These are phyloP conservation scores for Allantophomopsis cytisporea DNA, from an alignment of 2,329 filamentous ascomycete species.

Conservation along the genomic window DNA sequence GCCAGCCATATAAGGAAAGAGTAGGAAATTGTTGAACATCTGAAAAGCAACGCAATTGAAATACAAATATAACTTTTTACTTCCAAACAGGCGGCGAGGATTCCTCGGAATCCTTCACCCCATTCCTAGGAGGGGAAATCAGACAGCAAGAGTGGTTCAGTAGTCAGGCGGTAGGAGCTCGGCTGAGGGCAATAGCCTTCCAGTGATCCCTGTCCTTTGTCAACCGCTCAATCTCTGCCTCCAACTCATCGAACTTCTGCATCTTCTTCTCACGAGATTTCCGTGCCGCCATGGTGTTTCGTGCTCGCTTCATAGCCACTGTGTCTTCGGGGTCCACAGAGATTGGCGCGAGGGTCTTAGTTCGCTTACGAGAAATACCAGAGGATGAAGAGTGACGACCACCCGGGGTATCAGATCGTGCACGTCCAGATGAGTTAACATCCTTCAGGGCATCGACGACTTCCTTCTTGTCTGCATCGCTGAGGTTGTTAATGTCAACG, in stretches of 20 bases:
- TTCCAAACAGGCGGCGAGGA: not conserved
- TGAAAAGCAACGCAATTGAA: not conserved
- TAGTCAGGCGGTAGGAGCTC: not conserved
- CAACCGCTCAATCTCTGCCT: conserved; percentile 58
- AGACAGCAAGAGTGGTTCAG: too few species aligned
- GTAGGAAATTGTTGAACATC: not conserved
- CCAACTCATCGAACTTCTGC: conserved; percentile 59
- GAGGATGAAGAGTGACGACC: conserved; percentile 48
- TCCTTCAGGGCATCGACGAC: conserved; percentile 25
- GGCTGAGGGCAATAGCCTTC: conserved; percentile 28
- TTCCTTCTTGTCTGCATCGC: conserved; percentile 32
- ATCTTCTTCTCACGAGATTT: conserved; percentile 86
- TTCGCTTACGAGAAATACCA: conserved; percentile 63
- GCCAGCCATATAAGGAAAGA: not conserved
- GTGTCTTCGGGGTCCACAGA: conserved; percentile 61
- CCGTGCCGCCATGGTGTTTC: conserved; percentile 85
- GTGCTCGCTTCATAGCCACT: conserved; percentile 80
- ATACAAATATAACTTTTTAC: not conserved
- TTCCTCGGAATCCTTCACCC: not conserved
- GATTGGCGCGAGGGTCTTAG: conserved; percentile 72
- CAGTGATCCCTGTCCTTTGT: conserved; percentile 52
- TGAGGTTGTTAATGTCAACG: conserved; percentile 11
- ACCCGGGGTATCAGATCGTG: conserved; percentile 28
- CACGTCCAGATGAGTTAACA: conserved; percentile 20
- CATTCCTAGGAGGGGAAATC: not conserved